Evolutionary conservation across 257 asterid genomes (phyloP), one percentile per base, ranked within the genome.

Genomic region (Misopates orontium): DNA sequence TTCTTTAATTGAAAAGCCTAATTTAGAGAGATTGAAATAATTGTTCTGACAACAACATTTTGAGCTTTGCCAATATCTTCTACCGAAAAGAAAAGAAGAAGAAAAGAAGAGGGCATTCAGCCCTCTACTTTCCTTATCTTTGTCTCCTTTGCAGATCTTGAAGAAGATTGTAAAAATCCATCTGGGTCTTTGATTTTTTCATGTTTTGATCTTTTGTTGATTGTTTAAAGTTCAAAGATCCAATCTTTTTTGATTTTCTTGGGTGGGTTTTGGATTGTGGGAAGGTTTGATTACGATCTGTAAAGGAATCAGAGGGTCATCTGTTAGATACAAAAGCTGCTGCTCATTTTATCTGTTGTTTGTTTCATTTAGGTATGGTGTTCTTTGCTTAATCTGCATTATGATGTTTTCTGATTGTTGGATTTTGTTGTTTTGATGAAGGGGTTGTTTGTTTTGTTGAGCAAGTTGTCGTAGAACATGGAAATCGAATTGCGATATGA

Each of bases 141-240:
- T 83, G 88, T 86, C 86, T 76, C 94, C 83, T 76, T 77, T 7
- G 7, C 78, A 81, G 89, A 92, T 92, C 96, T 92, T 87, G 78
- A 82, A 56, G n/a, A n/a, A n/a, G n/a, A n/a, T n/a, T n/a, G n/a
- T n/a, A n/a, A n/a, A n/a, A n/a, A n/a, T n/a, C n/a, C n/a, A n/a
- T 78, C 82, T 71, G 40, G 80, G 78, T 75, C 71, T 76, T 68
- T 61, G 50, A 75, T 22, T 80, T 80, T 82, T 80, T 56, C 58
- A 64, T 44, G 60, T 41, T 74, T 73, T 78, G 72, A 58, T 76
- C 71, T 78, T 68, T 74, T 73, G 18, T 61, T 71, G 54, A 60
- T 62, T 72, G 57, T 47, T 79, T 68, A 28, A 23, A 68, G 48
- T 72, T 72, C 63, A 62, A 83, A 74, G 74, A 71, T 77, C 74